These are phyloP conservation scores for Gaeumannomyces tritici DNA, from an alignment of 2,329 filamentous ascomycete species.

Conservation along the genomic window DNA sequence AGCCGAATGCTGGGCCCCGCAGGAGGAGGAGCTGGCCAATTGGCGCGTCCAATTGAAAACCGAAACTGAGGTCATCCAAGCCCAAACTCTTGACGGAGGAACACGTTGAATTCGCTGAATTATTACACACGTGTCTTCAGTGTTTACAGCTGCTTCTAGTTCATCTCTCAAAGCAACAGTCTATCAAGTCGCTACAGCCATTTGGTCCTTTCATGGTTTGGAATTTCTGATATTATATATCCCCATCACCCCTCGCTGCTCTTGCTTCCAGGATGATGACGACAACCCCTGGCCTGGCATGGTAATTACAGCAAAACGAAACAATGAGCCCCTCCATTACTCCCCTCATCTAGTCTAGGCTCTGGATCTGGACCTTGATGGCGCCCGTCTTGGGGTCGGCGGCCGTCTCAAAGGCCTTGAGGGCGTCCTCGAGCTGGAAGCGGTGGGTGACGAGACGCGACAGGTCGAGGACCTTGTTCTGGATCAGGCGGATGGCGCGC, in stretches of 20 bases:
- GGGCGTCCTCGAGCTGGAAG: constrained; percentile 74
- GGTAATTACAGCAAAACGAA: neutral
- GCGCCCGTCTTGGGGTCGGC: constrained; percentile 82
- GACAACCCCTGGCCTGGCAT: neutral
- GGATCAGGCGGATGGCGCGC: constrained; percentile 76
- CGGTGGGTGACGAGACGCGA: constrained; percentile 80
- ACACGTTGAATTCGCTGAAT: no score
- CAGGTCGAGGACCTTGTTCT: constrained; percentile 76
- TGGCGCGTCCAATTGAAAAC: constrained; percentile 9
- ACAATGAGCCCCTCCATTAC: no score
- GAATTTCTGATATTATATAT: neutral
- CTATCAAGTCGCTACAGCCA: neutral
- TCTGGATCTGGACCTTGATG: constrained; percentile 97
- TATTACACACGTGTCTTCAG: no score
- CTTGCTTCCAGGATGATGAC: neutral
- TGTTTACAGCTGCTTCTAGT: no score
- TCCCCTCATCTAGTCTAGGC: constrained; percentile 33
- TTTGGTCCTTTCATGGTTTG: neutral
- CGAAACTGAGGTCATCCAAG: constrained; percentile 6
- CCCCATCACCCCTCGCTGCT: neutral
- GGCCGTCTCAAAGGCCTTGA: constrained; percentile 84
- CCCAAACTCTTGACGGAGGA: neutral
- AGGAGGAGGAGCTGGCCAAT: constrained; percentile 10
- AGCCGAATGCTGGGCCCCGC: constrained; percentile 10
- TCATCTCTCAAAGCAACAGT: neutral